Evolutionary conservation across 1,139 yeast genomes (phyloP), one percentile per base, ranked within the genome.

Genomic region (Casaregolazyma lundiana): DNA sequence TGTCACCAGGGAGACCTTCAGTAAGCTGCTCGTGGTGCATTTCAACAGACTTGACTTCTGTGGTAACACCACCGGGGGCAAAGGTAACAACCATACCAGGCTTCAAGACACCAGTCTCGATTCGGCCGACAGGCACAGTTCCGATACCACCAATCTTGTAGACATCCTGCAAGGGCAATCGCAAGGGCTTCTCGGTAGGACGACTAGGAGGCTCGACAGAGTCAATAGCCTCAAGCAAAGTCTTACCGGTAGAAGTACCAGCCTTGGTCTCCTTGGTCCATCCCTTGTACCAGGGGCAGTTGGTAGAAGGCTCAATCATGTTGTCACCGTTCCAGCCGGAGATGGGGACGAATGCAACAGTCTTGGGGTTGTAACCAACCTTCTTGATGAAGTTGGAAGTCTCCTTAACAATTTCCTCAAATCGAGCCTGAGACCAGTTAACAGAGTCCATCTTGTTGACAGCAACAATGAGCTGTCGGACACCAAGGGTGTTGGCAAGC

Each of bases 271-370:
- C 89, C 77, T 81, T 83, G 66, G 74, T 75, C 92, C 92, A 84
- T 65, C 92, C 92, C 82, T 84, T 84, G 88, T 84, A 84, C 94
- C 94, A 84, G 68, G 88, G 79, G 73, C 86, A 81, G 87, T 84
- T 84, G 64, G 83, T 49, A 61, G 90, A 80, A 48, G 84, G 65
- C 75, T 84, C 92, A 73, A 84, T 80, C 94, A 84, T 84, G 87
- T 84, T 84, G 78, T 84, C 94, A 79, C 94, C 94, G 78, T 84
- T 84, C 92, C 90, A 84, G 70, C 94, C 94, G 66, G 94, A 84
- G 75, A 84, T 84, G 72, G 94, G 94, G 64, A 84, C 92, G 81
- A 84, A 84, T 67, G 94, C 84, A 75, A 84, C 90, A 72, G 81
- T 74, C 85, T 83, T 83, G 72, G 94, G 94, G 84, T 84, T 84